Percentiles rank a stretch among this genome's conserved stretches.
phyloP scores from a whole-genome alignment of 2,329 filamentous ascomycete species.

The Penicillium occitanis region DNA sequence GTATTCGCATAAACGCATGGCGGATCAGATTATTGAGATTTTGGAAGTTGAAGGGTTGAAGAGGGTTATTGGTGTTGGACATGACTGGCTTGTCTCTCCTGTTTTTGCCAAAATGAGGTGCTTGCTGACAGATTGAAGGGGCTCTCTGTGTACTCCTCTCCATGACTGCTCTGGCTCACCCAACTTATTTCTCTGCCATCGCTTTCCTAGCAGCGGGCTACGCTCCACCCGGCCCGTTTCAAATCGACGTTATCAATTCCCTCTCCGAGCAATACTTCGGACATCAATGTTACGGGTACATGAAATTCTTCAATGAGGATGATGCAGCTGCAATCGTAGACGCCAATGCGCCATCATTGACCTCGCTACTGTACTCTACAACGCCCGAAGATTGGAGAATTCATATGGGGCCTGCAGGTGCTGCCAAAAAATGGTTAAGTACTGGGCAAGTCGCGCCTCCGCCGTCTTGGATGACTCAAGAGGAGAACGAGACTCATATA shows the following conservation, averaged over 20 bases:
- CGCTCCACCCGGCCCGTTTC: neutral
- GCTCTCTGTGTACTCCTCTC: conserved; percentile 11
- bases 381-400: neutral
- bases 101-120: neutral
- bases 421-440: conserved; percentile 12
- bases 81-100: conserved; percentile 24
- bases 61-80: conserved; percentile 27
- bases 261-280: conserved; percentile 3
- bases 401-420: conserved; percentile 5
- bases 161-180: conserved; percentile 1
- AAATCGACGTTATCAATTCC: neutral
- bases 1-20: conserved; percentile 36
- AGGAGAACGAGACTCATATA: conserved; percentile 11
- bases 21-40: conserved; percentile 36
- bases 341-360: neutral
- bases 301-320: conserved; percentile 16
- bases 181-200: conserved; percentile 10
- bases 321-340: neutral
- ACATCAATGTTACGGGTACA: conserved; percentile 6
- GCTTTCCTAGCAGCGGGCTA: conserved; percentile 15
- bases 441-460: neutral
- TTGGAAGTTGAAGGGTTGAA: conserved; percentile 30
- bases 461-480: conserved; percentile 14
- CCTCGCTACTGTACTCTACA: conserved; percentile 7
- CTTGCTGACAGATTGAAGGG: neutral